phyloP scores from a whole-genome alignment of 768 basidiomycete species.

The Kondoa malvinella region DNA sequence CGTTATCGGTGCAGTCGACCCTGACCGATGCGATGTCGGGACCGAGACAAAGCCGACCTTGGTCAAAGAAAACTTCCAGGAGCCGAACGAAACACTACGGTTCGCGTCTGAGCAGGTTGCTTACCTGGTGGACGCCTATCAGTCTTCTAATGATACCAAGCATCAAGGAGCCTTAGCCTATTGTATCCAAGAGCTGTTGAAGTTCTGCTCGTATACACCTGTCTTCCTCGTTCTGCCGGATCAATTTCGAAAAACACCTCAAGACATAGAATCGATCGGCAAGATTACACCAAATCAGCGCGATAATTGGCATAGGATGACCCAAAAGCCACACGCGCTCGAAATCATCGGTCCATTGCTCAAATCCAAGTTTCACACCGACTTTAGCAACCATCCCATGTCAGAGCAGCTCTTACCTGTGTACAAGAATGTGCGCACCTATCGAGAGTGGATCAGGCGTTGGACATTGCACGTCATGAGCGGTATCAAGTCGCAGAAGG shows the following conservation, averaged over 20 bases:
- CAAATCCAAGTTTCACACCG: not conserved
- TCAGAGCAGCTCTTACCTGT: constrained; percentile 45
- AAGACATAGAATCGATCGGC: too few relatives aligned
- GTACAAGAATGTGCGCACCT: constrained; percentile 58
- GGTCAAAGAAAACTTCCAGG: constrained; percentile 60
- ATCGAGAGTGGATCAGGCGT: constrained; percentile 86
- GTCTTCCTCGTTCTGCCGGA: too few relatives aligned
- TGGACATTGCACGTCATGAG: constrained; percentile 73
- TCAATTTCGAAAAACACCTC: too few relatives aligned
- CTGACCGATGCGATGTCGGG: constrained; percentile 65
- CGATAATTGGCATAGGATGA: not conserved
- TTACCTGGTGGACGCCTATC: constrained; percentile 72
- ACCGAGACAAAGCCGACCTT: constrained; percentile 47
- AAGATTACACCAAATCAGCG: too few relatives aligned
- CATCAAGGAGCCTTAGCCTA: constrained; percentile 79
- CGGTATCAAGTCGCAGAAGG: constrained; percentile 35
- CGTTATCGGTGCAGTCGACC: constrained; percentile 80
- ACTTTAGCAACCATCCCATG: not conserved
- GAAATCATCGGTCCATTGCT: not conserved
- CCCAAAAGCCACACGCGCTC: not conserved
- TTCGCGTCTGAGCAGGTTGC: constrained; percentile 81
- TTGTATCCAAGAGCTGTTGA: constrained; percentile 75
- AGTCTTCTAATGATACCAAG: constrained; percentile 80
- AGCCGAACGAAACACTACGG: constrained; percentile 52
- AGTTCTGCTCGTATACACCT: constrained; percentile 68